Conservation (phyloP, 2,329 filamentous ascomycete genomes). For the Neopestalotiopsis sp. region DNA sequence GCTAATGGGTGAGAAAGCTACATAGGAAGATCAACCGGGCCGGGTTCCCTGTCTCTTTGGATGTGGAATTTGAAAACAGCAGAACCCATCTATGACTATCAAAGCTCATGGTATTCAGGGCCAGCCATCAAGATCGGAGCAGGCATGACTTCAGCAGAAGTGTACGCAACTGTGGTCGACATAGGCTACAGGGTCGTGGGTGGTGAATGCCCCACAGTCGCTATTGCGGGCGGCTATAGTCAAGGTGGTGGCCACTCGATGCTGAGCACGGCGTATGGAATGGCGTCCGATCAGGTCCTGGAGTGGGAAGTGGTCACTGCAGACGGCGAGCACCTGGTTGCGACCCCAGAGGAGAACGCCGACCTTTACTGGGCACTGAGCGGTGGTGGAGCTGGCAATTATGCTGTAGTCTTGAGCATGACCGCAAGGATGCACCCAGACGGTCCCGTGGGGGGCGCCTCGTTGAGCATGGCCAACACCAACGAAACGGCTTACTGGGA, state of each 20-base stretch:
- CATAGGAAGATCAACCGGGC: constrained; percentile 42
- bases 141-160: constrained; percentile 50
- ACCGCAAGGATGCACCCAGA: constrained; percentile 51
- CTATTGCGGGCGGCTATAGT: constrained; percentile 57
- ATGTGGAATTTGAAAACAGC: constrained; percentile 44
- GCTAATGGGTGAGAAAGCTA: constrained; percentile 23
- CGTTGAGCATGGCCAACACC: constrained; percentile 2
- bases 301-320: constrained; percentile 54
- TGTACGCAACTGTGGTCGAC: constrained; percentile 38
- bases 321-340: constrained; percentile 45
- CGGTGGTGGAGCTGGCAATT: constrained; percentile 58
- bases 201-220: constrained; percentile 55
- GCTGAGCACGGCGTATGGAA: constrained; percentile 50
- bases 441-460: constrained; percentile 9
- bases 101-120: constrained; percentile 45
- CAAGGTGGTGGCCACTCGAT: constrained; percentile 60
- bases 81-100: constrained; percentile 28
- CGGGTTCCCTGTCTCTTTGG: constrained; percentile 43
- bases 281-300: constrained; percentile 58
- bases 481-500: constrained; percentile 2
- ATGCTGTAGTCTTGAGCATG: constrained; percentile 55
- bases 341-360: constrained; percentile 44
- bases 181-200: constrained; percentile 48
- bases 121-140: constrained; percentile 52
- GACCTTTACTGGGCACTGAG: constrained; percentile 62